phyloP scores from a whole-genome alignment of 768 basidiomycete species.

The Mycena olivaceomarginata region DNA sequence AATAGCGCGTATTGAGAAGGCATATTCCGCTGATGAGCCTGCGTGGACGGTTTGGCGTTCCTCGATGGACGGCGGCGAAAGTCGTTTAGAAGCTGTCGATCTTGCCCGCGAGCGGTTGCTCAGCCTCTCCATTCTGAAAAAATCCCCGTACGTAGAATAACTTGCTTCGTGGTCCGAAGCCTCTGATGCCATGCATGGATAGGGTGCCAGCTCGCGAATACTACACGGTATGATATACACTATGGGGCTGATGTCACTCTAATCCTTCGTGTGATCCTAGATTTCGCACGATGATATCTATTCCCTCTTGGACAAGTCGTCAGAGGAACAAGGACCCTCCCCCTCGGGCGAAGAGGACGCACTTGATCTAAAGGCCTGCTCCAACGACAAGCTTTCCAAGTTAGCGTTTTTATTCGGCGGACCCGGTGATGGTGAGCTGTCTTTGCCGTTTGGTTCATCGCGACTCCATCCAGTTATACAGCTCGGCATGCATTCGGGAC shows the following conservation, averaged over 20 bases:
- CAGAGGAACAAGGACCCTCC: neutral
- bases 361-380: neutral
- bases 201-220: neutral
- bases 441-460: neutral
- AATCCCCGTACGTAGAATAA: neutral
- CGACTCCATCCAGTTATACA: neutral
- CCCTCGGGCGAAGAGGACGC: neutral
- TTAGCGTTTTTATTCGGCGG: slow-evolving; percentile 13
- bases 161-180: neutral
- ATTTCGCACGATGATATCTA: slow-evolving; percentile 13
- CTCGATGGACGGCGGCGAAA: neutral
- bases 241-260: too few relatives aligned
- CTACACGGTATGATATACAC: neutral
- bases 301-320: neutral
- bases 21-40: neutral
- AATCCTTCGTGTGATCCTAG: neutral
- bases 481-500: slow-evolving; percentile 20
- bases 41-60: neutral
- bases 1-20: neutral
- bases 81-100: neutral
- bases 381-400: neutral
- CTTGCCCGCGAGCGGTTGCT: neutral
- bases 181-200: too few relatives aligned
- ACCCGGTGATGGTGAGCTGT: slow-evolving; percentile 1
- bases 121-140: slow-evolving; percentile 4